Evolutionary conservation across 441 rosid genomes (phyloP), one percentile per base, ranked within the genome.

Genomic region (Jatropha multifida): DNA sequence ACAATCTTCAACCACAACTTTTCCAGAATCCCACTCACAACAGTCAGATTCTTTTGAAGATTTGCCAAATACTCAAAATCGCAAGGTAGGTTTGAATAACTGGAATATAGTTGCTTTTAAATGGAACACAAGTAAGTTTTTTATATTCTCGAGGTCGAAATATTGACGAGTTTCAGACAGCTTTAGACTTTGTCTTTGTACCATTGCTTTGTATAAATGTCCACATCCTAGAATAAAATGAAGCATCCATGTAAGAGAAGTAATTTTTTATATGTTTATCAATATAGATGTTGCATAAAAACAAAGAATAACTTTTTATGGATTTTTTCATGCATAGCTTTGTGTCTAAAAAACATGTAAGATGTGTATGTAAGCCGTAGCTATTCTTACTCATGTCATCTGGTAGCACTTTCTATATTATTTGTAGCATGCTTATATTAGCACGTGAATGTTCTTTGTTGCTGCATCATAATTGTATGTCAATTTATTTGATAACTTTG

Each of bases 21-120:
- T 37, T 9, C 81, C 81, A 55, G 88, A 83, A 72, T 80, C 90
- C 81, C 75, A 73, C 38, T 72, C 75, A 74, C 83, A 86, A 81
- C 88, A 74, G 74, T 79, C 87, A 62, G 87, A 85, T 81, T 85
- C 89, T 76, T 94, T 87, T 76, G 92, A 90, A 87, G 98, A 96
- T 84, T 74, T 91, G 15, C 96, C 98, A 68, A 93, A 96, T 79
- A 85, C 92, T 89, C 99, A 96, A 89, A 96, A 93, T 79, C 98
- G 97, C 82, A 96, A 96, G 99, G 99, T 93, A 83, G 58, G 58
- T 80, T 51, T 37, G 60, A 6, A 66, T 74, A 52, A 38, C 71
- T 27, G 42, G 65, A 12, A 15, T 1, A 42, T 10, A 48, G 44
- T 44, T 44, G 6, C 48, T 44, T 27, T 27, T 18, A 48, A 11